Base-by-base conservation (phyloP, 148 eudicot genomes). In the Arbutus unedo region DNA sequence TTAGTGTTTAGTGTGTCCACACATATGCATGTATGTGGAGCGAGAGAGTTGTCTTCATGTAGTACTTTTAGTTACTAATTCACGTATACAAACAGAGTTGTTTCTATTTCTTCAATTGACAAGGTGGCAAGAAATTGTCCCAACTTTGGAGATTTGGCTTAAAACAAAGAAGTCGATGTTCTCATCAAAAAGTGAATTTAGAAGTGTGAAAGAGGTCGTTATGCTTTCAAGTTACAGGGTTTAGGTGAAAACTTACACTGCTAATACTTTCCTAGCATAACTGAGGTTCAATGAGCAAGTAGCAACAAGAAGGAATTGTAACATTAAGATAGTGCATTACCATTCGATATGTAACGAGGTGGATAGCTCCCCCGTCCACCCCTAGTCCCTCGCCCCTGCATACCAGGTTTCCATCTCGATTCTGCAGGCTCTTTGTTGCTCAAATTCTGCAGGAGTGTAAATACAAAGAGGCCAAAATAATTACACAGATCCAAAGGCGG, bases 341-440 rank as follows among this genome's bases (percentile, higher is more conserved):
- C 92, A 66, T 82, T 86, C 48, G 79, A 74, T 44, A 82, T 79
- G 71, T 81, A 72, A 79, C 84, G 91, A 87, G 90, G 44, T 66
- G 44, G 60, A 81, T 84, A 73, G 78, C 83, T 89, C 56, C 90
- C 92, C 76, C 88, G 88, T 56, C 93, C 93, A 83, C 88, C 93
- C 84, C 91, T 88, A 78, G 85, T 82, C 79, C 91, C 88, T 70
- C 91, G 86, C 64, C 89, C 88, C 74, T 88, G 87, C 83, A 87
- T 89, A 66, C 90, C 91, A 47, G 87, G 62, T 21, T 76, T 90
- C 89, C 90, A 81, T 82, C 86, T 87, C 77, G 86, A 79, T 73
- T 91, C 91, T 47, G 82, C 88, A 72, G 84, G 44, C 74, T 88
- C 93, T 77, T 86, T 85, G 84, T 56, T 83, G 82, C 82, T 85